Evolutionary conservation across 495 filamentous ascomycete species (phyloP).

Genomic region (Penicillium silybi): DNA sequence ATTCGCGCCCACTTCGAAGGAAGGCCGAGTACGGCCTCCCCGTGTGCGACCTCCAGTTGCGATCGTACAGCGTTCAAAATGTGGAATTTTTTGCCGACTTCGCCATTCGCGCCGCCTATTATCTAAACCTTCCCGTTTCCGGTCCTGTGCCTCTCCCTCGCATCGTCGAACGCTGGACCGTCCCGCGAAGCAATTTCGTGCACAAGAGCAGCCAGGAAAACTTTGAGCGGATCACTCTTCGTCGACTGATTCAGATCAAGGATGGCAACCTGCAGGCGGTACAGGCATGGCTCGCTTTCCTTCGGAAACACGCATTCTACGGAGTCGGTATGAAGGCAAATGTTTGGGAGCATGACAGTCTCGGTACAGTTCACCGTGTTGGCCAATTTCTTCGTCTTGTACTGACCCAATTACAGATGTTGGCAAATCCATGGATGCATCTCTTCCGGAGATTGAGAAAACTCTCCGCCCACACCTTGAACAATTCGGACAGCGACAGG

Average conservation of each 20-base stretch:
- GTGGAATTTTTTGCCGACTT: constrained; percentile 95
- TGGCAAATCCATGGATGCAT: constrained; percentile 61
- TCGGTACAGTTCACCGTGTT: constrained; percentile 45
- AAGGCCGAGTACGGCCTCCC: constrained; percentile 69
- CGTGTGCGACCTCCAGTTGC: constrained; percentile 84
- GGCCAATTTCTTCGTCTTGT: background rate
- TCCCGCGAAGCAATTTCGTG: constrained; percentile 83
- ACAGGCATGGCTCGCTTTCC: constrained; percentile 84
- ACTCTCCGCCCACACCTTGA: constrained; percentile 59
- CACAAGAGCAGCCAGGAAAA: constrained; percentile 98
- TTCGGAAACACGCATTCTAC: constrained; percentile 86
- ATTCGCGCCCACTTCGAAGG: constrained; percentile 79
- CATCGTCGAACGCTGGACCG: constrained; percentile 88
- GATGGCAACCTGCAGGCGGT: constrained; percentile 88
- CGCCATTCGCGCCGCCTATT: constrained; percentile 91
- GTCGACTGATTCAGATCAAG: constrained; percentile 86
- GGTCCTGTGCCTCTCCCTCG: constrained; percentile 88
- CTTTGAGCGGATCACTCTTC: constrained; percentile 84
- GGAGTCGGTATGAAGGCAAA: constrained; percentile 99
- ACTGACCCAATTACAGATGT: constrained; percentile 47
- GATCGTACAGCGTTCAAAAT: constrained; percentile 86
- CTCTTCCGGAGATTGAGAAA: constrained; percentile 54
- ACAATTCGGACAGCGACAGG: constrained; percentile 57
- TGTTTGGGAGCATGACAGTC: constrained; percentile 77
- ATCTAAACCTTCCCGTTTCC: constrained; percentile 77